These are phyloP conservation scores for Clavariopsis aquatica DNA, from an alignment of 495 filamentous ascomycete genomes.

Conservation along the genomic window DNA sequence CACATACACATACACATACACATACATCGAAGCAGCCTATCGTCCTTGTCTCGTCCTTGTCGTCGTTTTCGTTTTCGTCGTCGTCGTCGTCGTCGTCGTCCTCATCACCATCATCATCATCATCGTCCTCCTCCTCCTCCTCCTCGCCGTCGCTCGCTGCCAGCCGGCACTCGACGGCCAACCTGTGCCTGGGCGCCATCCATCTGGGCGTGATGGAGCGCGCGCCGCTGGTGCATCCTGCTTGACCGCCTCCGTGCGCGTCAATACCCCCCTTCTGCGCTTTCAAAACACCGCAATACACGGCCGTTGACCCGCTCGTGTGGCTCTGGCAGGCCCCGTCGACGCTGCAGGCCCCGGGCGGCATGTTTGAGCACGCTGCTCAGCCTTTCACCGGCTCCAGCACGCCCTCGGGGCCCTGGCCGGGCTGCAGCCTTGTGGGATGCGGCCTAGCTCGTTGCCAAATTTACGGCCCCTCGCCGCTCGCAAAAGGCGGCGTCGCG, in stretches of 20 bases:
- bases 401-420: constrained; percentile 1
- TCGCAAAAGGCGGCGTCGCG: constrained; percentile 29
- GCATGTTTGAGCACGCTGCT: constrained; percentile 12
- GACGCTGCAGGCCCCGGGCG: constrained; percentile 3
- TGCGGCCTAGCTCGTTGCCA: constrained; percentile 29
- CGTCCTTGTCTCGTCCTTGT: background rate
- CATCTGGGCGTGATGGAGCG: constrained; percentile 9
- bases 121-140: too few species aligned
- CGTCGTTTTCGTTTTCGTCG: background rate
- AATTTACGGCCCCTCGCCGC: constrained; percentile 36
- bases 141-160: too few species aligned
- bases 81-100: background rate
- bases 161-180: too few species aligned
- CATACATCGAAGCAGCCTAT: too few species aligned
- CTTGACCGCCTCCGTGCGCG: constrained; percentile 16
- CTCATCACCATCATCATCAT: too few species aligned
- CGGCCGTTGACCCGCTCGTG: constrained; percentile 24
- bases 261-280: constrained; percentile 1
- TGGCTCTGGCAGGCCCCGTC: constrained; percentile 19
- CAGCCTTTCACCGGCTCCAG: constrained; percentile 20
- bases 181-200: constrained; percentile 17
- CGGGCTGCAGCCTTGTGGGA: constrained; percentile 37
- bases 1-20: too few species aligned
- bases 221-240: constrained; percentile 19
- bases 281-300: background rate